Evolutionary conservation across 306 rosid genomes (phyloP), one percentile per base, ranked within the genome.

Genomic region (Dalbergia cultrata): DNA sequence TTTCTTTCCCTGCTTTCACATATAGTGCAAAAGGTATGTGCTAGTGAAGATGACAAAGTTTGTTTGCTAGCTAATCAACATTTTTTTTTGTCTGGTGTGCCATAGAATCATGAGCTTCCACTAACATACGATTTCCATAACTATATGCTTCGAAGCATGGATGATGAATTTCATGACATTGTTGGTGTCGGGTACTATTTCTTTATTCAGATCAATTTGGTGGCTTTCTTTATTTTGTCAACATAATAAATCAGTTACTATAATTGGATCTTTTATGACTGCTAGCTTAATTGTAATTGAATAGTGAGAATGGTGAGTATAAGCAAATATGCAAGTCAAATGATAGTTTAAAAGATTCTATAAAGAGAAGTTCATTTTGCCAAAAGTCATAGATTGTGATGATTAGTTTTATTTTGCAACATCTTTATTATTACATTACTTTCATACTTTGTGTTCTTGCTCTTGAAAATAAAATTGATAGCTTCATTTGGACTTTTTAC

Each of bases 121-220:
- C 75, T 89, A 59, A 83, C 88, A 47, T 91, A 95, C n/a, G 88
- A 95, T 87, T 95, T 95, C 85, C 99, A 86, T 49, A 95, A 88
- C 79, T 95, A 95, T 74, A 91, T 95, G 95, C 90, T 95, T 61
- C 94, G 98, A 73, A 95, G 98, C 93, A 90, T 95, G 99, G 98
- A 95, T 45, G 98, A 95, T 4, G 99, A 95, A 60, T 93, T 95
- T 74, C 89, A 94, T 9, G 93, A 93, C 76, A 90, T 93, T 18
- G 97, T 95, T 60, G 99, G 99, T 47, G 81, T 95, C 67, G 91
- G 97, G 98, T 95, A 76, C 5, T 34, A n/a, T 60, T 57, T 65
- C 49, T 73, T 17, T 70, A 45, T 61, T 74, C 18, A 47, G 17
- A 54, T 74, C 81, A 69, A 41, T 73, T 75, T 34, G 19, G 67